Evolutionary conservation across 192 early-diverging fungal species (phyloP).

Genomic region (Coemansia sp.): DNA sequence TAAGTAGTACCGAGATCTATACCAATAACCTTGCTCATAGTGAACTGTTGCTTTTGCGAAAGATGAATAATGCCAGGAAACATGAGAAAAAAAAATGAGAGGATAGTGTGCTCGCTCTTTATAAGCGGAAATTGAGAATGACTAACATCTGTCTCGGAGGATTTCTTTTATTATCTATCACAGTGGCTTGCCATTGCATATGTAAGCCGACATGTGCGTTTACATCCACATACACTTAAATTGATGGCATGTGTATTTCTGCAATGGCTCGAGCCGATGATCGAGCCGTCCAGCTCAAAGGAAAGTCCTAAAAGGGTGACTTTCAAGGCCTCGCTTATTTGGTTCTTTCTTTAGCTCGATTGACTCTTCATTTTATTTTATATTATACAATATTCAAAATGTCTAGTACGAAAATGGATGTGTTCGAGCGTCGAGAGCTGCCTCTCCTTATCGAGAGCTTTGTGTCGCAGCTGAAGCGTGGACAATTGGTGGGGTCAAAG

Average conservation of each 20-base stretch:
- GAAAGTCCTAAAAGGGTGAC: background rate
- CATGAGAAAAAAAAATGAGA: too few species aligned
- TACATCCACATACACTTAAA: background rate
- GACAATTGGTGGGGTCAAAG: slow-evolving; percentile 72
- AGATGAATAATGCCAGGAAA: background rate
- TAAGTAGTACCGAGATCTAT: slow-evolving; percentile 66
- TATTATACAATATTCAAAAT: background rate
- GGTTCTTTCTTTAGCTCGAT: background rate
- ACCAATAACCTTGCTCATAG: slow-evolving; percentile 59
- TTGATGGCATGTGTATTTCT: background rate
- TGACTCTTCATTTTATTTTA: too few species aligned
- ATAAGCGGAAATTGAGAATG: background rate
- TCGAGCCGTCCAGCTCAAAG: background rate
- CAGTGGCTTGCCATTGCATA: background rate
- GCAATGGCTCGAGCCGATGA: slow-evolving; percentile 2
- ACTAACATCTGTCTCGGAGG: slow-evolving; percentile 8
- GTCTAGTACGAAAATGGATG: background rate
- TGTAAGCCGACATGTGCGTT: background rate
- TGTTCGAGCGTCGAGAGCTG: slow-evolving; percentile 24
- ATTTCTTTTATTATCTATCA: background rate
- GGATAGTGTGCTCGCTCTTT: background rate
- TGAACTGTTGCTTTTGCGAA: background rate
- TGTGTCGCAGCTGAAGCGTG: slow-evolving; percentile 60
- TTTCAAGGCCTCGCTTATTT: background rate
- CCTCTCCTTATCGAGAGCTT: slow-evolving; percentile 53